A percentile compares a stretch with the other conserved stretches of the same genome.
phyloP scores from a whole-genome alignment of 306 rosid species.

The Gillenia trifoliata region DNA sequence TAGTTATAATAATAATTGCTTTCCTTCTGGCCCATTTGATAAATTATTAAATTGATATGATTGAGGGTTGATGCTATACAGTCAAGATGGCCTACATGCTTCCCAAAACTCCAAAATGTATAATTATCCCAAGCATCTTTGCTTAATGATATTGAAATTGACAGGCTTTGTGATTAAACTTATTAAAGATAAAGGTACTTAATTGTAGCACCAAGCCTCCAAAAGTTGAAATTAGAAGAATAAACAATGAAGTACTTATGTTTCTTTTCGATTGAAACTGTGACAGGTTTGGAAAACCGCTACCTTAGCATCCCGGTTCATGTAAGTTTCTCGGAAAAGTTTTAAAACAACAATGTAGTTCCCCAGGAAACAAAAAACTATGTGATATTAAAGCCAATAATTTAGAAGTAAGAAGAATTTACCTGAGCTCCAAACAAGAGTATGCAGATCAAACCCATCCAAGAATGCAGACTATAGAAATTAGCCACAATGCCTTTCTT shows the following conservation, averaged over 20 bases:
- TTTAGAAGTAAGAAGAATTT: neutral
- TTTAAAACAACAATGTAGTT: neutral
- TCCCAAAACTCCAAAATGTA: neutral
- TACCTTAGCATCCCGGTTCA: no score
- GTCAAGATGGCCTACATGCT: neutral
- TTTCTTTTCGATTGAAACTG: no score
- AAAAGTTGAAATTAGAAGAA: neutral
- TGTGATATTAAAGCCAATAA: no score
- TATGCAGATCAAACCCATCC: constrained; percentile 86
- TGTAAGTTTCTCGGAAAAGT: no score
- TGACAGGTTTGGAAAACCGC: no score
- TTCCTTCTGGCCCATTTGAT: constrained; percentile 1
- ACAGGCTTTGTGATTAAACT: constrained; percentile 6
- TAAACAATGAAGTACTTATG: no score
- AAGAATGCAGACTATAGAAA: constrained; percentile 85
- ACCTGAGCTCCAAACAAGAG: constrained; percentile 77
- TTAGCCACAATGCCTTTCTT: constrained; percentile 64
- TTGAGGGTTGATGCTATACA: neutral
- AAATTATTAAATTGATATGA: neutral
- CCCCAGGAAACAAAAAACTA: neutral
- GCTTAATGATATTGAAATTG: neutral
- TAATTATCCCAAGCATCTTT: neutral
- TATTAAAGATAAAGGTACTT: neutral
- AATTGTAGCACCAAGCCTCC: neutral
- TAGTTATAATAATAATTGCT: no score